A percentile compares a stretch with the other conserved stretches of the same genome.
These are phyloP conservation scores for Colletotrichum coccodes DNA, from an alignment of 2,329 filamentous ascomycete species.

Conservation along the genomic window DNA sequence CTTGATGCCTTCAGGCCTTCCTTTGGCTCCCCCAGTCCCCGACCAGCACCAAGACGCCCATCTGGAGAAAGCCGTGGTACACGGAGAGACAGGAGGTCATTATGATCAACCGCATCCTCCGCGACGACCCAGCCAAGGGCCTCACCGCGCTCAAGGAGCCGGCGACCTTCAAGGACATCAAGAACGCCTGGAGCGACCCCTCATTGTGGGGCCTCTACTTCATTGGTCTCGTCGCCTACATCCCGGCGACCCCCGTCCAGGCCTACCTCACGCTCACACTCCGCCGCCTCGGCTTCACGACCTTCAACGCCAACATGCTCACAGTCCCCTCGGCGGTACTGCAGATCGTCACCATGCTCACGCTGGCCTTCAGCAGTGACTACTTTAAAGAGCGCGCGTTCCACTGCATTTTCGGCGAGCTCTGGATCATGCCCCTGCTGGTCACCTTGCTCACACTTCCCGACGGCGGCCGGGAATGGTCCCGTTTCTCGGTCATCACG, in stretches of 20 bases:
- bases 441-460: conserved; percentile 55
- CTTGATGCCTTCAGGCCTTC: conserved; percentile 53
- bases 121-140: conserved; percentile 66
- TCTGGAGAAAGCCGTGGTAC: conserved; percentile 65
- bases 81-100: conserved; percentile 66
- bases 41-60: conserved; percentile 55
- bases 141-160: conserved; percentile 57
- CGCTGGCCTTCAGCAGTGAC: conserved; percentile 62
- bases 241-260: conserved; percentile 37
- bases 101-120: conserved; percentile 63
- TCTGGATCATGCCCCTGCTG: conserved; percentile 67
- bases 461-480: conserved; percentile 58
- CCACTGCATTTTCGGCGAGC: conserved; percentile 56
- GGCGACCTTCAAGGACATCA: conserved; percentile 53
- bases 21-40: conserved; percentile 43
- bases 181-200: conserved; percentile 53
- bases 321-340: conserved; percentile 56
- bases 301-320: conserved; percentile 59
- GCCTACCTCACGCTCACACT: conserved; percentile 42
- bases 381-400: conserved; percentile 59
- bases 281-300: conserved; percentile 41
- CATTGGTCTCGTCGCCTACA: conserved; percentile 55
- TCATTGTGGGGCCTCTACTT: conserved; percentile 63
- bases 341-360: conserved; percentile 61
- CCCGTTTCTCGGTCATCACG: conserved; percentile 59